A percentile compares a stretch with the other conserved stretches of the same genome.
These are phyloP conservation scores for Penicillium flavigenum DNA, from an alignment of 495 filamentous ascomycete species.

Conservation along the genomic window DNA sequence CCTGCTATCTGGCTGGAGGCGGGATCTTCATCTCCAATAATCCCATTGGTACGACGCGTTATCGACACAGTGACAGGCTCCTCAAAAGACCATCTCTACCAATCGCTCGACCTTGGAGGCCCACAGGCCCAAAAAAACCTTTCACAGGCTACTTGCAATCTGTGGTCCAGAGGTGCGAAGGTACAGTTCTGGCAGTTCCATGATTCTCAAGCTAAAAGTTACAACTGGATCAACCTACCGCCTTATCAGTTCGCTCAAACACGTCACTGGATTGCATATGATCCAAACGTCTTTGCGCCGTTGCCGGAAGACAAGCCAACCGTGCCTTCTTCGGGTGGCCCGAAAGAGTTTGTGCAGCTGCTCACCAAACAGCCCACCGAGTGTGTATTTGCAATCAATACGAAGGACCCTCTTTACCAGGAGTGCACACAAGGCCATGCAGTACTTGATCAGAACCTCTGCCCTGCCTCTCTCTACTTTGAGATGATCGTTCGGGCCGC, in stretches of 20 bases:
- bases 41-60: constrained; percentile 30
- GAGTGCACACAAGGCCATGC: constrained; percentile 34
- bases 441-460: constrained; percentile 33
- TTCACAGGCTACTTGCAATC: constrained; percentile 18
- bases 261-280: constrained; percentile 34
- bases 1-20: constrained; percentile 42
- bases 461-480: constrained; percentile 46
- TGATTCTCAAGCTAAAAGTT: constrained; percentile 6
- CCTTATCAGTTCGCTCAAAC: constrained; percentile 39
- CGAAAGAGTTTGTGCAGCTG: background rate
- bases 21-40: constrained; percentile 34
- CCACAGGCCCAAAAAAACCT: constrained; percentile 7
- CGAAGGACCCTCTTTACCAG: background rate
- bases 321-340: background rate
- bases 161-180: constrained; percentile 29
- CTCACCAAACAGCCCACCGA: background rate
- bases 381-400: background rate
- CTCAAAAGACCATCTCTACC: constrained; percentile 3
- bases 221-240: constrained; percentile 27
- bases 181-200: constrained; percentile 39
- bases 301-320: background rate
- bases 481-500: constrained; percentile 28
- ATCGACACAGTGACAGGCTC: constrained; percentile 6
- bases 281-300: background rate
- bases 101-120: background rate